Evolutionary conservation across 2,329 filamentous ascomycete species (phyloP).

Genomic region (Nannizzia gypsea): DNA sequence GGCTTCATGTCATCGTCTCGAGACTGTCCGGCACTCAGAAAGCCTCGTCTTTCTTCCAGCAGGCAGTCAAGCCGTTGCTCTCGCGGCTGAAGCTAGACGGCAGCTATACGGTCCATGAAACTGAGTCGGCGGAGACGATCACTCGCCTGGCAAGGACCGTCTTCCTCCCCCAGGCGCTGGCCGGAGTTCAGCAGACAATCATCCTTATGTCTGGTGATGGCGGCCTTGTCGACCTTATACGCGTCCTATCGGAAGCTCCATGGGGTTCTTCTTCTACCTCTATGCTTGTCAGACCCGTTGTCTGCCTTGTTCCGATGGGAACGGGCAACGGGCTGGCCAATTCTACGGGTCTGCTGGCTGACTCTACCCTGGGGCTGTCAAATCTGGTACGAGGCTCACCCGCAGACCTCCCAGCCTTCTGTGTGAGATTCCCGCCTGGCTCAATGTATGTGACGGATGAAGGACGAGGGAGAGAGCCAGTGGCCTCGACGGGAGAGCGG

Average conservation of each 20-base stretch:
- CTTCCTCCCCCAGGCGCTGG: conserved; percentile 40
- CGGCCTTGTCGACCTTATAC: conserved; percentile 70
- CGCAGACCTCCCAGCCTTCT: conserved; percentile 50
- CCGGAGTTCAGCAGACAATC: conserved; percentile 46
- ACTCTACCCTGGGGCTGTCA: conserved; percentile 36
- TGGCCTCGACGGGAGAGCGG: conserved; percentile 16
- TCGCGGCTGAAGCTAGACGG: conserved; percentile 31
- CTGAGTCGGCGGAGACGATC: conserved; percentile 52
- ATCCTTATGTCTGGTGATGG: conserved; percentile 81
- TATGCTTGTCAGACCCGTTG: conserved; percentile 39
- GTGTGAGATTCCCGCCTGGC: conserved; percentile 49
- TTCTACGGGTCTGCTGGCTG: conserved; percentile 25
- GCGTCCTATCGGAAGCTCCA: conserved; percentile 42
- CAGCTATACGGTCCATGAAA: conserved; percentile 48
- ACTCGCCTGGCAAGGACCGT: conserved; percentile 46
- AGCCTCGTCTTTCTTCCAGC: conserved; percentile 45
- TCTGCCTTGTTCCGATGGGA: conserved; percentile 44
- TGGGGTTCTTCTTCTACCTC: conserved; percentile 19
- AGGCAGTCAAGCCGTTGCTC: conserved; percentile 47
- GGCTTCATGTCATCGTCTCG: conserved; percentile 52
- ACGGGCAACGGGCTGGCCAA: conserved; percentile 38
- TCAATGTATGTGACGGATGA: conserved; percentile 37
- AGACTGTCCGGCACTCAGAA: conserved; percentile 51
- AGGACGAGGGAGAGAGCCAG: conserved; percentile 30
- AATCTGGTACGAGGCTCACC: conserved; percentile 50